Evolutionary conservation across 2,329 filamentous ascomycete genomes (phyloP).

Genomic region (Fusarium sp.): DNA sequence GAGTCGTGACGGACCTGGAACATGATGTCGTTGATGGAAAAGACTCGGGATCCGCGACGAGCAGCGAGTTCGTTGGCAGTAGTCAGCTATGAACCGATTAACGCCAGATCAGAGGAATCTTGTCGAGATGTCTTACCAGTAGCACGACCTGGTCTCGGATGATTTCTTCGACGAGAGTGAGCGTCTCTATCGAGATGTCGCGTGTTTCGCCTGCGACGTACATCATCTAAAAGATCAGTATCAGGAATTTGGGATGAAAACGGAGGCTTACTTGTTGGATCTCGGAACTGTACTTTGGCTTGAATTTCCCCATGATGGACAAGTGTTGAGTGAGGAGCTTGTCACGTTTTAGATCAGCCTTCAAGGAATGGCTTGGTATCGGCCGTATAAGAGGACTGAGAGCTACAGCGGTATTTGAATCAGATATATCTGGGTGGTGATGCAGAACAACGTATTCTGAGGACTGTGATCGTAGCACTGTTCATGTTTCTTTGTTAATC

Average conservation of each 20-base stretch:
- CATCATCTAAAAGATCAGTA: conserved; percentile 26
- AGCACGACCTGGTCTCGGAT: conserved; percentile 95
- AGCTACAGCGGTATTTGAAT: neutral
- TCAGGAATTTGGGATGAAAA: fast-evolving
- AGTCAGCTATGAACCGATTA: conserved; percentile 64
- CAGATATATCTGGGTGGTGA: neutral
- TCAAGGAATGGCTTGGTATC: neutral
- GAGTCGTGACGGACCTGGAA: conserved; percentile 96
- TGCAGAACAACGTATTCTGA: neutral
- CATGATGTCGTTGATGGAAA: conserved; percentile 89
- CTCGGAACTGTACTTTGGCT: conserved; percentile 10
- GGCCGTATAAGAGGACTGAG: neutral
- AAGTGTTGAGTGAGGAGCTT: too few species aligned
- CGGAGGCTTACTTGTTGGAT: conserved; percentile 6
- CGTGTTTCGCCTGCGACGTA: conserved; percentile 29
- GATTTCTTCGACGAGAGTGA: conserved; percentile 92
- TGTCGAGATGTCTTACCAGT: conserved; percentile 68
- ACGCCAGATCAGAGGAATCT: fast-evolving
- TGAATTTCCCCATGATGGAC: neutral
- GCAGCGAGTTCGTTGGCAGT: conserved; percentile 87
- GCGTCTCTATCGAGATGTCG: conserved; percentile 76
- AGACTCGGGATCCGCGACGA: conserved; percentile 88
- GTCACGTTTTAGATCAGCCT: neutral
- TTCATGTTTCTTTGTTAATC: neutral
- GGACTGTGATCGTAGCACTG: neutral